These are phyloP conservation scores for Pyrus bretschneideri DNA, from an alignment of 306 rosid species.

Conservation along the genomic window DNA sequence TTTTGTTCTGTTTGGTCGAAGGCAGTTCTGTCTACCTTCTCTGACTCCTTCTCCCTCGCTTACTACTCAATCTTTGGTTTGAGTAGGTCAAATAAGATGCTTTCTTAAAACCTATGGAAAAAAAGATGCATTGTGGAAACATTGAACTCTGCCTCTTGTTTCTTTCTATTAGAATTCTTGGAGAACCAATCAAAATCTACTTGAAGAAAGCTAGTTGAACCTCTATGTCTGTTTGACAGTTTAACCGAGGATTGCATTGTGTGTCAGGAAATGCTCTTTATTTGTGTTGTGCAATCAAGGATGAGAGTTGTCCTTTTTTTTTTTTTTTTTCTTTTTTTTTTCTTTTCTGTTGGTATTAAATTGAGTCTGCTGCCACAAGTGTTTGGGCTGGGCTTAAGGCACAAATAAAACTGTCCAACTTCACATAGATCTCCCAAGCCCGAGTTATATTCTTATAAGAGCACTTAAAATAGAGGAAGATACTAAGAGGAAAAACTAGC, in stretches of 20 bases:
- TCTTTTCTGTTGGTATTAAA: not conserved
- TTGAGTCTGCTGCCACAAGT: not conserved
- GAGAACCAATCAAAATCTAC: not conserved
- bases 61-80: not conserved
- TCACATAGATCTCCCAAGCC: not conserved
- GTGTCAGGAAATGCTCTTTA: not conserved
- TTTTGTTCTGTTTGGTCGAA: not conserved
- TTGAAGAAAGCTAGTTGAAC: not conserved
- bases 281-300: not conserved
- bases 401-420: not conserved
- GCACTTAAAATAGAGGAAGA: not conserved
- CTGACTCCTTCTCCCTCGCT: not conserved
- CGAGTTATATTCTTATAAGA: not conserved
- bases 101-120: not conserved
- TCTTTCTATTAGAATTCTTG: not conserved
- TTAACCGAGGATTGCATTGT: no score
- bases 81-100: not conserved
- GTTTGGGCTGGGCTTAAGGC: not conserved
- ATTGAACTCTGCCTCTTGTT: not conserved
- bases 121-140: not conserved
- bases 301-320: not conserved
- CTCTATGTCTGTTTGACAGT: not conserved
- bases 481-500: not conserved
- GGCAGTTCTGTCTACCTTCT: constrained; percentile 1
- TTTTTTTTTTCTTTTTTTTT: accelerated